Conservation (phyloP, 2,329 filamentous ascomycete species). For the Colletotrichum plurivorum region DNA sequence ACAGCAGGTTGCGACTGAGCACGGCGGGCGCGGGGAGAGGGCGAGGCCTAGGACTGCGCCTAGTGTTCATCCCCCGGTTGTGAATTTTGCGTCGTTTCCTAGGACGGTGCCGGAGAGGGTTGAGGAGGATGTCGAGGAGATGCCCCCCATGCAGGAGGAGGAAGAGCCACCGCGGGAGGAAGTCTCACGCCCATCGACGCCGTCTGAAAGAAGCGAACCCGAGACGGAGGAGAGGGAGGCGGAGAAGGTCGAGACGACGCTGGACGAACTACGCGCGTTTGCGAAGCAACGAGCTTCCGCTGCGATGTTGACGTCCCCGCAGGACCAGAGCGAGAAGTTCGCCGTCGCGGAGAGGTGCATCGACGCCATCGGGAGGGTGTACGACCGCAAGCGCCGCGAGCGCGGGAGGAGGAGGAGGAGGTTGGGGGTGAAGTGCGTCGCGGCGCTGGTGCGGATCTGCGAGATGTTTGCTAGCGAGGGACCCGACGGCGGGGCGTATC, state of each 20-base stretch:
- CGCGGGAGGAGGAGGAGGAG: constrained; percentile 4
- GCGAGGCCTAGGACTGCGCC: constrained; percentile 33
- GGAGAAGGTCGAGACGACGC: constrained; percentile 25
- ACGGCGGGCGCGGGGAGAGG: not conserved
- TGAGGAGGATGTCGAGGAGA: constrained; percentile 3
- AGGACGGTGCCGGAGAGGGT: constrained; percentile 16
- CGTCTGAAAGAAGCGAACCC: constrained; percentile 1
- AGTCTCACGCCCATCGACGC: not conserved
- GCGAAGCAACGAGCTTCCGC: constrained; percentile 28
- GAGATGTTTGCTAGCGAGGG: constrained; percentile 37
- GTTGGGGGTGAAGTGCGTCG: constrained; percentile 13
- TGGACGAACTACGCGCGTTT: constrained; percentile 25
- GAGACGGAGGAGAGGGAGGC: not conserved
- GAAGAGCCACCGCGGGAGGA: constrained; percentile 10
- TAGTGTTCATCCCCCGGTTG: constrained; percentile 7
- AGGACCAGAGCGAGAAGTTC: constrained; percentile 18
- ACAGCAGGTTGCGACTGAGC: not conserved
- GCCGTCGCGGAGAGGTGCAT: constrained; percentile 31
- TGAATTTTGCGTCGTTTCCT: constrained; percentile 34
- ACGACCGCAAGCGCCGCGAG: constrained; percentile 18
- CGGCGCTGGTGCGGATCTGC: constrained; percentile 30
- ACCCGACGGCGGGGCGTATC: constrained; percentile 17
- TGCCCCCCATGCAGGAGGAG: not conserved
- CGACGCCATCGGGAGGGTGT: constrained; percentile 30
- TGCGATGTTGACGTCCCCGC: constrained; percentile 9